Conservation (phyloP, 306 rosid genomes). For the Vigna radiata region DNA sequence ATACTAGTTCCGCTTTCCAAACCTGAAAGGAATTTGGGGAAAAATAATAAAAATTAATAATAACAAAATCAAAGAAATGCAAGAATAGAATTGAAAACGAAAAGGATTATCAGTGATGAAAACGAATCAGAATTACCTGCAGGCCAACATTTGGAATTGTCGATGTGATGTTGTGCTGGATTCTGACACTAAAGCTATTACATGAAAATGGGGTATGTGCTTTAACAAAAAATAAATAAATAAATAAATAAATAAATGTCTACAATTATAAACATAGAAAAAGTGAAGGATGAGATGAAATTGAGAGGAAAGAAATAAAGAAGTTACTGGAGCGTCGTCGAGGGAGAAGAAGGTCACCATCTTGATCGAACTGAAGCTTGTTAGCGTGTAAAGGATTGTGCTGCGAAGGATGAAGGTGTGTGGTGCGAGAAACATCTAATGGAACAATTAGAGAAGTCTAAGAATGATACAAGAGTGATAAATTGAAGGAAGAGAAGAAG, state of each 20-base stretch:
- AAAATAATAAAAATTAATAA: not conserved
- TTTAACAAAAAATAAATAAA: constrained; percentile 8
- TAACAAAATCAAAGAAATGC: not conserved
- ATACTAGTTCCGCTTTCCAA: constrained; percentile 81
- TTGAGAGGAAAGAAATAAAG: not conserved
- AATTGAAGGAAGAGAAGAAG: not conserved
- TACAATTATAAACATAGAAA: no score
- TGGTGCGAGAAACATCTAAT: constrained; percentile 41
- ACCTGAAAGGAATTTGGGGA: constrained; percentile 52
- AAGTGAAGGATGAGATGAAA: not conserved
- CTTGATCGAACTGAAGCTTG: constrained; percentile 57
- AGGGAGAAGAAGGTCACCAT: constrained; percentile 84
- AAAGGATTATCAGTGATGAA: not conserved
- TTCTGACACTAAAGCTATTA: constrained; percentile 42
- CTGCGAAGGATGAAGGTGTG: constrained; percentile 33
- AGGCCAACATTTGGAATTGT: constrained; percentile 86
- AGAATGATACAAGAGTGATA: not conserved
- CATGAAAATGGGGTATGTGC: constrained; percentile 45
- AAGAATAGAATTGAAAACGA: not conserved
- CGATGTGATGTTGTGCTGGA: constrained; percentile 86
- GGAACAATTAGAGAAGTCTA: constrained; percentile 36
- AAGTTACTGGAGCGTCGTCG: constrained; percentile 64
- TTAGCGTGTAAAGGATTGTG: constrained; percentile 43
- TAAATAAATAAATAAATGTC: no score
- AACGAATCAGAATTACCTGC: constrained; percentile 62